phyloP scores from a whole-genome alignment of 164 flowering plant species.

The Vitis riparia region DNA sequence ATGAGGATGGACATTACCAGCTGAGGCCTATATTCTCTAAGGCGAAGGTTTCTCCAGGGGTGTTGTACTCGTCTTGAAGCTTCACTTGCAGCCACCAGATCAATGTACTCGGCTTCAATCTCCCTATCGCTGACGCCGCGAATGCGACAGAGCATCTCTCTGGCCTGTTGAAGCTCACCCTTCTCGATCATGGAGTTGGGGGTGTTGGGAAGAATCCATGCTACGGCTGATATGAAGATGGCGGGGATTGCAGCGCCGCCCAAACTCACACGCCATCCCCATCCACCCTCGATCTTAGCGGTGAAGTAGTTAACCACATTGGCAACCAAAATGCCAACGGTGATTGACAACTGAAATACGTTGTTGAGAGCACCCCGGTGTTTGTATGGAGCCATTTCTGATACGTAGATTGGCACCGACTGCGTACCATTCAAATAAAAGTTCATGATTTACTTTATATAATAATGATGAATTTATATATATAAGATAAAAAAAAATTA shows the following conservation, averaged over 20 bases:
- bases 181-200: conserved; percentile 28
- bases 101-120: conserved; percentile 9
- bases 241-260: conserved; percentile 31
- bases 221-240: conserved; percentile 14
- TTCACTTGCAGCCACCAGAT: conserved; percentile 8
- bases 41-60: conserved; percentile 6
- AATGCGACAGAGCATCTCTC: not conserved
- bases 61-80: conserved; percentile 4
- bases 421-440: not conserved
- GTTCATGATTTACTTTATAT: no score
- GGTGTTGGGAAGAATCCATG: conserved; percentile 32
- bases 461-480: no score
- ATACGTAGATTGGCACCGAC: conserved; percentile 36
- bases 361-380: conserved; percentile 33
- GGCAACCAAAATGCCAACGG: conserved; percentile 31
- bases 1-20: conserved; percentile 5
- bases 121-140: conserved; percentile 8
- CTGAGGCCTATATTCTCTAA: conserved; percentile 10
- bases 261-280: conserved; percentile 33
- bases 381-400: conserved; percentile 37
- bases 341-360: conserved; percentile 30
- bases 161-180: not conserved
- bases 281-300: conserved; percentile 16
- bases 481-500: no score
- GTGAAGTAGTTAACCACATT: conserved; percentile 25